Evolutionary conservation across 2,329 filamentous ascomycete genomes (phyloP), one percentile per base, ranked within the genome.

Genomic region (Fusarium lateritium): DNA sequence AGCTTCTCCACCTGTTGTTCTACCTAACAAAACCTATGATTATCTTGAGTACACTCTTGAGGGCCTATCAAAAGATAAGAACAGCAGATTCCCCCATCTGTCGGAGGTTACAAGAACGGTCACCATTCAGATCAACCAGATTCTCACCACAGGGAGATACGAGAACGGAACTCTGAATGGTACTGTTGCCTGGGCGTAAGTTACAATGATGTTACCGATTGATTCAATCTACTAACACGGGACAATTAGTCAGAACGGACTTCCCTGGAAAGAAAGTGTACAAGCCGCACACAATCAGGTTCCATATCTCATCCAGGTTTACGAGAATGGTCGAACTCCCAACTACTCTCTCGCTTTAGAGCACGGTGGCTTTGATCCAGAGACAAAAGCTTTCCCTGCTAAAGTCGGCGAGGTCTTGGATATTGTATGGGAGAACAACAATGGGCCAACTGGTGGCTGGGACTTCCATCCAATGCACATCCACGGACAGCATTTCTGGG

Each of bases 401-500:
- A 79, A 81, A 43, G 72, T 88, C 3, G 87, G 87, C 26, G 88
- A 90, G 71, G 83, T 88, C 1, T 75, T 88, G 5, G 85, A 87
- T 56, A 84, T 87, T 21, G 82, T 89, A 7, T 79, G 83, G 69
- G 77, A 81, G 43, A 84, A 82, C 69, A 83, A 79, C 72, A 73
- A 75, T 36, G 75, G 55, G 0, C 65, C 42, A 14, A 75, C 73
- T 14, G 78, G 82, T 5, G 73, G 77, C 2, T 67, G 75, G 8
- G 67, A 69, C 9, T 67, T 53, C 7, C 67, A 69, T 3, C 67
- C 67, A 0, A 70, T 69, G 66, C 67, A 69, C 7, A 38, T 63
- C 6, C 67, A 69, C 6, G 67, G 67, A 2, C 43, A 70, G 5
- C 67, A 69, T 3, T 19, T 52, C 2, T 69, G 69, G n/a, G 67